Evolutionary conservation across 1,284 basidiomycete species (phyloP).

Genomic region (Phaffia rhodozyma): DNA sequence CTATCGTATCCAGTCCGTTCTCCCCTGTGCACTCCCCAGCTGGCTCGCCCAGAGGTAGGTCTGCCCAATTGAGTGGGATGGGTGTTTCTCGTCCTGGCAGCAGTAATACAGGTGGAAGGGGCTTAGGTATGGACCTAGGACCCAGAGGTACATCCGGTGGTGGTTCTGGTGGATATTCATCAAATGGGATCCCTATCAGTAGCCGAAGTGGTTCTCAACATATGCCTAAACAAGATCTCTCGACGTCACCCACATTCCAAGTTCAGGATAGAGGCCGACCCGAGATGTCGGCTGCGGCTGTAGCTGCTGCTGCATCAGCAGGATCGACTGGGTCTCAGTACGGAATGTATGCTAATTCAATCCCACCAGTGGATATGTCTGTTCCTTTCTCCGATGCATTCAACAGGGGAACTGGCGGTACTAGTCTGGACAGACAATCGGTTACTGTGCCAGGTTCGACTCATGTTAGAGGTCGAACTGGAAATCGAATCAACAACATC

Average conservation of each 20-base stretch:
- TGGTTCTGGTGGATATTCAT: neutral
- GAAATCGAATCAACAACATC: no score
- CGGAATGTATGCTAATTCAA: no score
- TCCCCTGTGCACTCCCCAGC: neutral
- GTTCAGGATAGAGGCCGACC: no score
- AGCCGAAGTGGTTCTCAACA: neutral
- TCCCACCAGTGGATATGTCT: no score
- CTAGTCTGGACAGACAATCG: neutral
- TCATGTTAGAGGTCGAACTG: no score
- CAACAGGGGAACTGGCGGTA: no score
- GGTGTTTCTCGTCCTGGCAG: no score
- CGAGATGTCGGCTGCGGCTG: no score
- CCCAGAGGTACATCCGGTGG: neutral
- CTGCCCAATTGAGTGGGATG: neutral
- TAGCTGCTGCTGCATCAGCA: no score
- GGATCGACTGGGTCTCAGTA: no score
- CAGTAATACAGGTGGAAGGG: neutral
- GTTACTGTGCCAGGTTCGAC: no score
- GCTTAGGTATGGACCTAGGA: neutral
- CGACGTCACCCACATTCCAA: neutral
- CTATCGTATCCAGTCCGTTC: neutral
- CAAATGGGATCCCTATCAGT: neutral
- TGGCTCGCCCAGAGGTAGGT: neutral
- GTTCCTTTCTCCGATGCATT: no score
- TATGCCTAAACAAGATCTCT: neutral